Conservation (phyloP, 805 yeast genomes). For the Monosporozyma solicola region DNA sequence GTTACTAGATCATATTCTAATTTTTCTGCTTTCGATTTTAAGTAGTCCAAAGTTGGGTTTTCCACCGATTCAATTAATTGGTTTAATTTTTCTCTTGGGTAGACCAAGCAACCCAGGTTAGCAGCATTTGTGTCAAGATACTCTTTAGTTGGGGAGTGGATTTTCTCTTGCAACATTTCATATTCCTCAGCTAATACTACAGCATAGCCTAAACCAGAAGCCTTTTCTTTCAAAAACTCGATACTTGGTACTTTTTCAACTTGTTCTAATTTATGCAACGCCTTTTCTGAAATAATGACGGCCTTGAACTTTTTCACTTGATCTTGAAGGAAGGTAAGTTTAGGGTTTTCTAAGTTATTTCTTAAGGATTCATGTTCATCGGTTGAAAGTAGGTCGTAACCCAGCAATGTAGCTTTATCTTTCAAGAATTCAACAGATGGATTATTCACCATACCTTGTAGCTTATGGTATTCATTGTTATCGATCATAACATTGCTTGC, state of each 20-base stretch:
- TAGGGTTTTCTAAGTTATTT: slow-evolving; percentile 6
- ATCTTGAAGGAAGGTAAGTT: neutral
- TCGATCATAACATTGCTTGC: neutral
- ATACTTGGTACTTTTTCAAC: slow-evolving; percentile 13
- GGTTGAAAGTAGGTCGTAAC: neutral
- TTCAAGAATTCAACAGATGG: slow-evolving; percentile 1
- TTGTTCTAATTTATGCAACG: neutral
- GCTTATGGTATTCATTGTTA: neutral
- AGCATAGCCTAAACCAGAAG: neutral
- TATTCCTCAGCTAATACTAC: neutral
- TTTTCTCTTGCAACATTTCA: neutral
- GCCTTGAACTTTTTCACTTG: neutral
- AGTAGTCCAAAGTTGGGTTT: neutral
- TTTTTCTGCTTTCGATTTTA: slow-evolving; percentile 14
- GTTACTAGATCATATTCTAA: neutral
- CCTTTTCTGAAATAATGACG: neutral
- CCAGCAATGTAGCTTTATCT: neutral
- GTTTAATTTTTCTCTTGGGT: neutral
- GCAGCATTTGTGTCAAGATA: neutral
- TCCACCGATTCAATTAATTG: neutral
- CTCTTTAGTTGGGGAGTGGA: slow-evolving; percentile 6
- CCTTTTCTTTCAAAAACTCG: slow-evolving; percentile 1
- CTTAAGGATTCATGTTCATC: slow-evolving; percentile 4
- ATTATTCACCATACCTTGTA: neutral
- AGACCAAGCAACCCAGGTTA: neutral